Base-by-base conservation (phyloP, 176 grass and related monocot genomes). In the Raddia guianensis region DNA sequence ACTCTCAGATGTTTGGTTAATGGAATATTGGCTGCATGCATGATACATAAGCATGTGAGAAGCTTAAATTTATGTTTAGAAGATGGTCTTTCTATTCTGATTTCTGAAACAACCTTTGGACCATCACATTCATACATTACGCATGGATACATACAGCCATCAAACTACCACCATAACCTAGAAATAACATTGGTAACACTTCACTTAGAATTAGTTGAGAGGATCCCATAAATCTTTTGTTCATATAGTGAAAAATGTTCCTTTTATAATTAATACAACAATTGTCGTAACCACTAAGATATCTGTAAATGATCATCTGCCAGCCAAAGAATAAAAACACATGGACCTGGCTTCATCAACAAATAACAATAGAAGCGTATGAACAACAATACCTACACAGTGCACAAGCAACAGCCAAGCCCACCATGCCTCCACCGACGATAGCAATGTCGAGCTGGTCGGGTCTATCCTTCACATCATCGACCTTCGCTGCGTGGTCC, bases 381-480 rank as follows among this genome's bases (percentile, higher is more conserved):
- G 14, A 60, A 84, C 44, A 92, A 55, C 68, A 89, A 94, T 88
- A 95, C 84, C 82, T 93, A 99, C 96, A 99, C 51, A 99, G 59
- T 88, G 96, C 93, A 77, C 90, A 93, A 63, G 92, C 96, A 63
- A 95, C 76, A 21, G 92, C 90, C 79, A 99, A 80, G 16, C 96
- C 96, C 37, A 99, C 92, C 96, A 99, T 95, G 45, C 92, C 92
- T 81, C 96, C 96, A 48, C 96, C 96, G n/a, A 95, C 85, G 9
- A 99, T 88, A 12, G 96, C 84, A n/a, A 99, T 72, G 44, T 99
- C 93, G 44, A 83, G 90, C 68, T 86, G 83, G 10, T 88, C 79
- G 13, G 72, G 51, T 12, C 53, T 52, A 35, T 8, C 42, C 46
- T 83, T 91, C 53, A 78, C 33, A 18, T 12, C 75, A 75, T 15